phyloP scores from a whole-genome alignment of 108 stramenopile species.

The Nitzschia palea region DNA sequence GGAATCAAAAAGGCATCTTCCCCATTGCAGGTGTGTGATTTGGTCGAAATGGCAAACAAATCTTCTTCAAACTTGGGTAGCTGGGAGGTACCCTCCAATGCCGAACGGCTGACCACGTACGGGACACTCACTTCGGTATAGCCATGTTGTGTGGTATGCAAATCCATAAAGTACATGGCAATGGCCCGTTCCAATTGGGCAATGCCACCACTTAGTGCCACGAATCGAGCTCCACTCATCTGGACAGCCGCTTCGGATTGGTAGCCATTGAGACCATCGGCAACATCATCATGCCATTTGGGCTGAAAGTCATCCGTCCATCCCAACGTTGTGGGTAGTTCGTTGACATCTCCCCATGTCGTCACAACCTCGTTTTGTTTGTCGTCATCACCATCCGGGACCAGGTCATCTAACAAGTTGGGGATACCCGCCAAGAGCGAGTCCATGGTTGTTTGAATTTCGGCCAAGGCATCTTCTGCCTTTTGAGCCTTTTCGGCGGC shows the following conservation, averaged over 20 bases:
- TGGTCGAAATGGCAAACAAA: slow-evolving; percentile 83
- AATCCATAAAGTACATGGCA: slow-evolving; percentile 89
- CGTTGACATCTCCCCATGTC: slow-evolving; percentile 77
- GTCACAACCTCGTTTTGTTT: slow-evolving; percentile 76
- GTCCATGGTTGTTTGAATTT: slow-evolving; percentile 74
- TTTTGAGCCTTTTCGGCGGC: slow-evolving; percentile 62
- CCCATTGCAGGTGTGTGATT: slow-evolving; percentile 90
- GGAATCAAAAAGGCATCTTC: slow-evolving; percentile 97
- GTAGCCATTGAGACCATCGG: slow-evolving; percentile 81
- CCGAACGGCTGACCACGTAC: slow-evolving; percentile 80
- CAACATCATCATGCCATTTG: slow-evolving; percentile 96
- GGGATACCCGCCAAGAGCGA: slow-evolving; percentile 81
- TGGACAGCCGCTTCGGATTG: slow-evolving; percentile 83
- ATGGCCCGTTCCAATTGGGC: slow-evolving; percentile 95
- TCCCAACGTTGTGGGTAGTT: slow-evolving; percentile 63
- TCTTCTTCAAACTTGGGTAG: slow-evolving; percentile 97
- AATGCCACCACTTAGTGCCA: slow-evolving; percentile 80
- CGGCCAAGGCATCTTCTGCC: slow-evolving; percentile 52
- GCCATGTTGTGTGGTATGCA: slow-evolving; percentile 78
- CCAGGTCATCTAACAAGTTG: slow-evolving; percentile 90
- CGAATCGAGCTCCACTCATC: slow-evolving; percentile 93
- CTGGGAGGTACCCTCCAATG: slow-evolving; percentile 94
- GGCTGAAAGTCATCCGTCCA: slow-evolving; percentile 81
- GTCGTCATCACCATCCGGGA: slow-evolving; percentile 89
- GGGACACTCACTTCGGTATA: slow-evolving; percentile 94